These are phyloP conservation scores for Polysphondylium violaceum DNA, from an alignment of 78 protist species.

Conservation along the genomic window DNA sequence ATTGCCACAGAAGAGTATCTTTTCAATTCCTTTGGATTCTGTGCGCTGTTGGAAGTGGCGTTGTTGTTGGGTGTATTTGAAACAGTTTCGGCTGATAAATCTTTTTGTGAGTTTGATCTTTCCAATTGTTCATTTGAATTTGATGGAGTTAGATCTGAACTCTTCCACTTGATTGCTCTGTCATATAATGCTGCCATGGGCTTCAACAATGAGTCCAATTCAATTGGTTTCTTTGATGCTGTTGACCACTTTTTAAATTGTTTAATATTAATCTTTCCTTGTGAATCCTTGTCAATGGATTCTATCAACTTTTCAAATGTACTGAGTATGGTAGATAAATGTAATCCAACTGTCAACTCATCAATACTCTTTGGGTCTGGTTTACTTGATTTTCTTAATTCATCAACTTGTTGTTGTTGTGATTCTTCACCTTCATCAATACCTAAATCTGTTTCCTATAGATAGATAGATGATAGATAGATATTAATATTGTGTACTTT, in stretches of 20 bases:
- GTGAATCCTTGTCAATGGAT: slow-evolving; percentile 18
- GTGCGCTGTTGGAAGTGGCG: background rate
- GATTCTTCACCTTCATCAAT: slow-evolving; percentile 23
- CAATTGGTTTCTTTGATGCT: slow-evolving; percentile 51
- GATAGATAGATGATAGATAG: background rate
- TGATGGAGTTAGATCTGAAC: background rate
- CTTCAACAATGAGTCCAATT: slow-evolving; percentile 50
- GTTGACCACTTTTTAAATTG: slow-evolving; percentile 70
- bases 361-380: slow-evolving; percentile 72
- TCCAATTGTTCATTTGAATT: slow-evolving; percentile 24
- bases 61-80: background rate
- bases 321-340: slow-evolving; percentile 30
- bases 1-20: slow-evolving; percentile 65
- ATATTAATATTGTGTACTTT: background rate
- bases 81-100: background rate
- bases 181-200: slow-evolving; percentile 57
- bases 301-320: slow-evolving; percentile 56
- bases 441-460: slow-evolving; percentile 17
- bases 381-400: background rate
- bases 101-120: slow-evolving; percentile 28
- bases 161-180: slow-evolving; percentile 67
- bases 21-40: slow-evolving; percentile 74
- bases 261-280: slow-evolving; percentile 25
- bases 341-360: slow-evolving; percentile 47
- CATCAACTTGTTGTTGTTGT: background rate